Base-by-base conservation (phyloP, 202 grass and related monocot species). In the Zoysia matrella region DNA sequence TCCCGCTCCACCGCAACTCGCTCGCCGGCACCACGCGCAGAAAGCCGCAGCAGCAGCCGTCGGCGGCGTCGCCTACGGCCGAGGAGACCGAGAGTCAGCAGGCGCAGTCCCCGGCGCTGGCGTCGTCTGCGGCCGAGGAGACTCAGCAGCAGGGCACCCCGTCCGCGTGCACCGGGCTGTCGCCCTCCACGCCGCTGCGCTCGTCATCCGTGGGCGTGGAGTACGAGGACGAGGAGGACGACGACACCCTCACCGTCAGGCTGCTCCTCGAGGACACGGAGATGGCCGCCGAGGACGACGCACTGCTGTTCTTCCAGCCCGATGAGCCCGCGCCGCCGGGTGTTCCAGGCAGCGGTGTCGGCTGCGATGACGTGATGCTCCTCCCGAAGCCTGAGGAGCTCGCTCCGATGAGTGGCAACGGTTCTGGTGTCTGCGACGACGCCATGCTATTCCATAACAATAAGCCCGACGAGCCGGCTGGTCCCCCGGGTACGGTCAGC, bases 11-110 rank as follows among this genome's bases (percentile, higher is more conserved):
- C 67, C 95, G 95, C 82, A 98, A 95, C 62, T 89, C 88, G 69
- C 95, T 98, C 67, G 90, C 92, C 42, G 95, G 92, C 50, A 98
- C 90, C 53, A 91, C 92, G 0, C 84, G 92, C 55, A 75, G 80
- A 67, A 95, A 84, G 76, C 2, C 65, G 22, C 22, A 30, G 43
- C 82, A 76, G 16, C 60, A 30, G 1, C 15, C 45, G 5, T 48
- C 52, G 4, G 8, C 30, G 47, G 40, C 49, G 11, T 14, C 13
- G 15, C 45, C 22, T 30, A 30, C 8, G 46, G 67, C 73, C 6
- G 47, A 63, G 16, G 9, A n/a, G 8, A 66, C 36, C 3, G 11
- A 2, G 54, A 57, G 40, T 7, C 63, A 4, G 14, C 10, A 39
- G 40, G 16, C 82, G 0, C 76, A 9, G 71, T 5, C 47, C 5